Percentiles rank a stretch among this genome's conserved stretches.
Conservation (phyloP, 139 green algal genomes). For the Edaphochlamys debaryana region DNA sequence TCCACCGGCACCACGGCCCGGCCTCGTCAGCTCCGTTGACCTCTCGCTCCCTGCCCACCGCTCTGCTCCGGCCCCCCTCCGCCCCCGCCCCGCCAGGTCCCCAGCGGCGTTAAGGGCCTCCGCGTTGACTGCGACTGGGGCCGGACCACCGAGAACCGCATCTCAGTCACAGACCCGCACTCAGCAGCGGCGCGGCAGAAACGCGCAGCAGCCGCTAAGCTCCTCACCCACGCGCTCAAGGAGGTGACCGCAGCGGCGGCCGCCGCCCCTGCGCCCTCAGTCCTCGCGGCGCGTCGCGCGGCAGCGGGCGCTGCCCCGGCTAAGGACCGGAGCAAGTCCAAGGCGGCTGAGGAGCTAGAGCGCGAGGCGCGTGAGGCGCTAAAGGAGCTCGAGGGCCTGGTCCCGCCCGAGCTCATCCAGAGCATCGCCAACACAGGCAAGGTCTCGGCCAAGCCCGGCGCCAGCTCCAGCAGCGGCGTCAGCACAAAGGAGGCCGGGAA, state of each 20-base stretch:
- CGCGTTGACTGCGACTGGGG: slow-evolving; percentile 19
- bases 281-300: not conserved
- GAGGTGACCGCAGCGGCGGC: slow-evolving; percentile 16
- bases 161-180: slow-evolving; percentile 15
- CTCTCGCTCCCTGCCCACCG: too few species aligned
- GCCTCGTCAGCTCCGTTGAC: too few species aligned
- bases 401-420: not conserved
- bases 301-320: not conserved
- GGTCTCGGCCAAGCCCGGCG: not conserved
- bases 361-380: slow-evolving; percentile 5
- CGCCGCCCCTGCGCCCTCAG: not conserved
- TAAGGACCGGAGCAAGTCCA: not conserved
- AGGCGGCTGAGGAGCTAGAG: slow-evolving; percentile 3
- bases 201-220: slow-evolving; percentile 4
- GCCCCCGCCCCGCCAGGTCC: too few species aligned
- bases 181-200: slow-evolving; percentile 11
- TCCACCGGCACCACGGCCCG: too few species aligned
- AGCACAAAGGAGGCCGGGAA: not conserved
- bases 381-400: slow-evolving; percentile 1
- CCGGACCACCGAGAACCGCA: not conserved
- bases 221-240: slow-evolving; percentile 19
- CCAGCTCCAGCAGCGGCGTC: not conserved
- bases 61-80: too few species aligned
- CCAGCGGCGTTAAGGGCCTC: slow-evolving; percentile 1
- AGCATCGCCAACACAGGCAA: not conserved